phyloP scores from a whole-genome alignment of 2,329 filamentous ascomycete species.

The Xylariaceae sp. region DNA sequence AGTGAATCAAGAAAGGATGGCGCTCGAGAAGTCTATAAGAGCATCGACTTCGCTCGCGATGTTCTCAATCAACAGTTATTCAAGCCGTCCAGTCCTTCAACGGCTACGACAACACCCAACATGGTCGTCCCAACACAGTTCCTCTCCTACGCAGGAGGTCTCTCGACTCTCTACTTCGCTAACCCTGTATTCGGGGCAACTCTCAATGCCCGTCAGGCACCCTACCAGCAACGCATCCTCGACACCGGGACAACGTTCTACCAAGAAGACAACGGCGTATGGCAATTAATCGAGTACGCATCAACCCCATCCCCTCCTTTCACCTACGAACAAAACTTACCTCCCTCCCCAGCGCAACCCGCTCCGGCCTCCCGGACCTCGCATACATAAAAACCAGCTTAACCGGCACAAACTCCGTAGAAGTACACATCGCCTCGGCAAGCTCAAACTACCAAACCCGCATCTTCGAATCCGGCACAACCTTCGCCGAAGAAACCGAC shows the following conservation, averaged over 20 bases:
- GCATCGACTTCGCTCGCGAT: background rate
- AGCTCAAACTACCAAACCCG: conserved; percentile 11
- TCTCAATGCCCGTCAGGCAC: background rate
- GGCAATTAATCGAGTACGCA: conserved; percentile 14
- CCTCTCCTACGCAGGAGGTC: conserved; percentile 1
- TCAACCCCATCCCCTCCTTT: background rate
- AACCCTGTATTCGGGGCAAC: background rate
- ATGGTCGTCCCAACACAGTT: background rate
- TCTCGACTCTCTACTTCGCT: background rate
- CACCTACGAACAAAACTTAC: background rate
- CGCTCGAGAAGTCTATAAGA: background rate
- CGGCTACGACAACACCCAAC: background rate
- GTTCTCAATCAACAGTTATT: background rate
- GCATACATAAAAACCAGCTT: conserved; percentile 11
- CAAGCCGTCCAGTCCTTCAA: background rate
- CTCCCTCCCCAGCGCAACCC: background rate
- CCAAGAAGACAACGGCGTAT: conserved; percentile 11
- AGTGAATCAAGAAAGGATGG: background rate
- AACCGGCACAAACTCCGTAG: conserved; percentile 6
- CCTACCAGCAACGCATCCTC: conserved; percentile 4
- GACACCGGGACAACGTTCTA: conserved; percentile 6
- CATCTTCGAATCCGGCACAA: conserved; percentile 8
- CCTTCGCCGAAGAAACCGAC: conserved; percentile 4
- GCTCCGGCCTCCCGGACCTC: conserved; percentile 2
- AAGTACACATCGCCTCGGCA: conserved; percentile 13